These are phyloP conservation scores for Grigorovia transvaalensis DNA, from an alignment of 805 yeast genomes.

Conservation along the genomic window DNA sequence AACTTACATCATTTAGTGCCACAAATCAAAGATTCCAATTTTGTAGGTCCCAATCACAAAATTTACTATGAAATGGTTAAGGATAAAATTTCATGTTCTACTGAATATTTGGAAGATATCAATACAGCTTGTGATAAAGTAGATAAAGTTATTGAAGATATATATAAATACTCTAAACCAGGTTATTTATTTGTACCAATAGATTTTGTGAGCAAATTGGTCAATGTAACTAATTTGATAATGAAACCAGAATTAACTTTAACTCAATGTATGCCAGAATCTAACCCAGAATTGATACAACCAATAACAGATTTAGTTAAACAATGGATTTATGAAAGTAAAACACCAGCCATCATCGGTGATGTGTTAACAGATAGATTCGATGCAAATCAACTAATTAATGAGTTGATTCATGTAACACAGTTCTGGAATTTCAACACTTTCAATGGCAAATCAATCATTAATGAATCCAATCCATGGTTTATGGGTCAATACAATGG, in stretches of 20 bases:
- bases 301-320: conserved; percentile 27
- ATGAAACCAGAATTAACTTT: conserved; percentile 10
- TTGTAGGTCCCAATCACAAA: conserved; percentile 49
- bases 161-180: conserved; percentile 55
- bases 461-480: conserved; percentile 57
- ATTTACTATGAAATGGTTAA: conserved; percentile 55
- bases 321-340: conserved; percentile 38
- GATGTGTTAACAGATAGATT: conserved; percentile 64
- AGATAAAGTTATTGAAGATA: conserved; percentile 52
- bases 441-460: conserved; percentile 57
- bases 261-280: conserved; percentile 6
- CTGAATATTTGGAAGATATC: conserved; percentile 39
- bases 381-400: conserved; percentile 35
- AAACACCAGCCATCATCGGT: conserved; percentile 55
- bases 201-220: conserved; percentile 43
- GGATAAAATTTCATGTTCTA: conserved; percentile 45
- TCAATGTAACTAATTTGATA: conserved; percentile 12
- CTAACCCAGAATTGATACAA: conserved; percentile 1
- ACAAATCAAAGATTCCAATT: conserved; percentile 32
- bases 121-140: conserved; percentile 42
- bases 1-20: conserved; percentile 57
- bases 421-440: conserved; percentile 49
- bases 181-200: conserved; percentile 74
- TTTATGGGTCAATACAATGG: conserved; percentile 73
- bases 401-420: conserved; percentile 35